Percentiles rank a stretch among this genome's conserved stretches.
Evolutionary conservation across 345 rosid genomes (phyloP).

Genomic region (Barbarea vulgaris): DNA sequence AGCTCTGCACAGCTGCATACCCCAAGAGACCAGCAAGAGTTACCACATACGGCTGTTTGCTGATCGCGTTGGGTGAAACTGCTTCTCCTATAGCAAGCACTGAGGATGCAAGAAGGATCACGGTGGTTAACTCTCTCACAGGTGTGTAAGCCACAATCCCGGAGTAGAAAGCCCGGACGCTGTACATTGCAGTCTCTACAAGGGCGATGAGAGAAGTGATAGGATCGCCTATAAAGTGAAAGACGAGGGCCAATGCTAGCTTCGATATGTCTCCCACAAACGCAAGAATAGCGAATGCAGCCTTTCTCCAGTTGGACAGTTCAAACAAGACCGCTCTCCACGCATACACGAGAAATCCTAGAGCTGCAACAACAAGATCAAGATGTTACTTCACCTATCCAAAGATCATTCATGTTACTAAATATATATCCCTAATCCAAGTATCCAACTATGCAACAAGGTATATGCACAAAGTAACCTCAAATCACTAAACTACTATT

Average conservation of each 20-base stretch:
- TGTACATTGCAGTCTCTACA: slow-evolving; percentile 58
- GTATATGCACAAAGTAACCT: neutral
- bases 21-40: slow-evolving; percentile 72
- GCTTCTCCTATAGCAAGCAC: slow-evolving; percentile 87
- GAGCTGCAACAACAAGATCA: slow-evolving; percentile 57
- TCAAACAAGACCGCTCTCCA: slow-evolving; percentile 91
- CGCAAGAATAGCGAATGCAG: slow-evolving; percentile 43
- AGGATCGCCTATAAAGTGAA: slow-evolving; percentile 81
- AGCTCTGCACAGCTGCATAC: slow-evolving; percentile 72
- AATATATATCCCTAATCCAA: neutral
- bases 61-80: slow-evolving; percentile 59
- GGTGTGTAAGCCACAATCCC: slow-evolving; percentile 73
- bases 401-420: neutral
- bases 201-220: slow-evolving; percentile 57
- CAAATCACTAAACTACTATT: neutral
- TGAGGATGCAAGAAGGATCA: slow-evolving; percentile 68
- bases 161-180: slow-evolving; percentile 69
- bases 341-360: slow-evolving; percentile 70
- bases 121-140: slow-evolving; percentile 58
- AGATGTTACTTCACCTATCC: no score
- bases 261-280: slow-evolving; percentile 67
- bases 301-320: slow-evolving; percentile 70
- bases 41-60: slow-evolving; percentile 63
- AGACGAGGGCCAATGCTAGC: slow-evolving; percentile 64
- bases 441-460: neutral